Evolutionary conservation across 1,139 yeast species (phyloP), one percentile per base, ranked within the genome.

Genomic region (Lodderomyces beijingensis): DNA sequence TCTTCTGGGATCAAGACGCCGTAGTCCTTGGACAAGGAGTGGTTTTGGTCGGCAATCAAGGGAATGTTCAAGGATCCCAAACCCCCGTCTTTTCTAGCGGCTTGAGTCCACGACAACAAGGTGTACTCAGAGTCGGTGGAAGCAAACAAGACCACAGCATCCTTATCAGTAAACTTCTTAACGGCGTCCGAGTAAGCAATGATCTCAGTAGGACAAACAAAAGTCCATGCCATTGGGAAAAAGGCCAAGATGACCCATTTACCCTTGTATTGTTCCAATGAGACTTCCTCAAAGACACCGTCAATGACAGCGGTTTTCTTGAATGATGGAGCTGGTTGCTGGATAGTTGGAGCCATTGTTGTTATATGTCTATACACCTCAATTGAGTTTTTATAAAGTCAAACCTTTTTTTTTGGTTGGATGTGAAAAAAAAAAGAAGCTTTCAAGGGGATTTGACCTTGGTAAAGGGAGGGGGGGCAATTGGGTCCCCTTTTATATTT

Each of bases 121-220:
- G 96, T 80, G 82, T 85, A 91, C 74, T 91, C 96, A 42, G 97
- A 89, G 73, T 91, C 98, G 51, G 96, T 89, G 43, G 97, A 89
- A 50, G 97, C 96, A 52, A 91, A 88, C 60, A 91, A 77, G 37
- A 91, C 81, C 70, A 87, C 85, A 50, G 88, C 79, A 55, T 80
- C 91, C 64, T 87, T 83, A 49, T 78, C 95, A 51, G 82, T 66
- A 70, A 91, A 91, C 74, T 82, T 79, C 74, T 82, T 78, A 51
- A 78, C 83, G 50, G 96, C 96, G 53, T 89, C 96, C 45, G 96
- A 85, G 82, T 87, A 91, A 53, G 97, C 97, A 68, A 91, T 81
- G 73, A 89, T 88, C 75, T 89, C 97, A 48, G 97, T 91, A 63
- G 97, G 98, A 71, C 98, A 91, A 47, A 91, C 97, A 54, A 91